Evolutionary conservation across 345 rosid genomes (phyloP).

Genomic region (Iberis pinnata): DNA sequence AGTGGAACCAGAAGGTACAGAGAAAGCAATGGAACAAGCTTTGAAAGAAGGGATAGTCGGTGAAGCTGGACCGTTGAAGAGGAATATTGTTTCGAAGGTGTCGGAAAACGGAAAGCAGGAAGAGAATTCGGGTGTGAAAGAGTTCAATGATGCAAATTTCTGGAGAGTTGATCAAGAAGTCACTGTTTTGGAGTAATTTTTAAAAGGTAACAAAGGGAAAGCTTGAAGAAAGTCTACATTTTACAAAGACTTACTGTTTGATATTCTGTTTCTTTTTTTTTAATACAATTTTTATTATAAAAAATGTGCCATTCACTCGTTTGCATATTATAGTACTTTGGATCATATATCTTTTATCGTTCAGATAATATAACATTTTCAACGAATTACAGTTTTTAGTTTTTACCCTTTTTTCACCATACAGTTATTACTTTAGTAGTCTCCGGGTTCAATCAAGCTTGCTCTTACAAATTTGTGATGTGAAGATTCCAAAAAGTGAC

Average conservation of each 20-base stretch:
- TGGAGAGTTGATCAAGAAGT: slow-evolving; percentile 96
- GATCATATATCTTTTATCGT: too few relatives aligned
- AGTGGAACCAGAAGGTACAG: slow-evolving; percentile 85
- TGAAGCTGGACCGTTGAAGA: slow-evolving; percentile 84
- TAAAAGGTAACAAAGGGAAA: not conserved
- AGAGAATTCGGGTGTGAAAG: slow-evolving; percentile 50
- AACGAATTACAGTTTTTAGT: too few relatives aligned
- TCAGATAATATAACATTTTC: too few relatives aligned
- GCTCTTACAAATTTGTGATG: too few relatives aligned
- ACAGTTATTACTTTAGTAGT: too few relatives aligned
- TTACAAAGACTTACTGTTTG: not conserved
- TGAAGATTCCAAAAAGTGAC: too few relatives aligned
- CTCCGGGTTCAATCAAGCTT: too few relatives aligned
- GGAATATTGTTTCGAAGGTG: slow-evolving; percentile 42
- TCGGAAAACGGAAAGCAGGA: slow-evolving; percentile 49
- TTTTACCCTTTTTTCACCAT: too few relatives aligned
- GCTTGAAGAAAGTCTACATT: slow-evolving; percentile 5
- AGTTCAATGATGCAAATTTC: slow-evolving; percentile 83
- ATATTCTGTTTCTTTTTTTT: not conserved
- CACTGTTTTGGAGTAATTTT: slow-evolving; percentile 56
- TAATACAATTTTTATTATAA: too few relatives aligned
- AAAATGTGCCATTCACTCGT: too few relatives aligned
- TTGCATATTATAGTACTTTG: too few relatives aligned
- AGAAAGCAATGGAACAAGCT: slow-evolving; percentile 94
- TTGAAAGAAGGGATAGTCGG: slow-evolving; percentile 90